Base-by-base conservation (phyloP, 2,329 filamentous ascomycete genomes). In the Aureobasidium sp. region DNA sequence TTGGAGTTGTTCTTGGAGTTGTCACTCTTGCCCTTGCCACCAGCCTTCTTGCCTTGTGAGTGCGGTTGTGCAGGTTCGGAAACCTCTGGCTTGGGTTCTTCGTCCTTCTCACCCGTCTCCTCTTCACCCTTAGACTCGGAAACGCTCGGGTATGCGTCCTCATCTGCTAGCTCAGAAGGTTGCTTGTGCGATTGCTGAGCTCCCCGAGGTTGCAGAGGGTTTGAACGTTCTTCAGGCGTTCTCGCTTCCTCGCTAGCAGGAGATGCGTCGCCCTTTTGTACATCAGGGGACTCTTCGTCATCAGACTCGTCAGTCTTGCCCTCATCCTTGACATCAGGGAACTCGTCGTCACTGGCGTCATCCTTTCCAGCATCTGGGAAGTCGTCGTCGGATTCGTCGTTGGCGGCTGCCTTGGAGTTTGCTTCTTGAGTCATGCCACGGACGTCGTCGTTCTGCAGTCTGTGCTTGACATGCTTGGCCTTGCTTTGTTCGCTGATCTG, bases 401-500 rank as follows among this genome's bases (percentile, higher is more conserved):
- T 49, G 21, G 40, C 53, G 6, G 55, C 43, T 21, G 55, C 55
- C 25, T 58, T 58, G 4, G 53, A 45, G n/a, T 61, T 60, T 15
- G 38, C 61, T 60, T 60, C 42, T 17, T 65, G 60, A 37, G 65
- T 62, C 27, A 65, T 27, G 19, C 61, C 67, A 55, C 57, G 57
- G 64, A 67, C 50, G 19, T 65, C 66, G 3, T 65, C 64, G 57
- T 78, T 75, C n/a, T 79, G 75, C 35, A 86, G 65, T 59, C 86
- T 80, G 70, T 95, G 88, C 71, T 89, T 93, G 43, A 85, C 79
- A 72, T 96, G 92, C 61, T 84, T 88, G 4, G 80, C 81, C 71
- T 90, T 89, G 74, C 91, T 96, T 68, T 92, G 88, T 60, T 95
- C 89, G 67, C 90, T 95, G 57, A 97, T 87, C 67, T 85, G 87